These are phyloP conservation scores for Scalesia atractyloides DNA, from an alignment of 129 eudicot genomes.

Conservation along the genomic window DNA sequence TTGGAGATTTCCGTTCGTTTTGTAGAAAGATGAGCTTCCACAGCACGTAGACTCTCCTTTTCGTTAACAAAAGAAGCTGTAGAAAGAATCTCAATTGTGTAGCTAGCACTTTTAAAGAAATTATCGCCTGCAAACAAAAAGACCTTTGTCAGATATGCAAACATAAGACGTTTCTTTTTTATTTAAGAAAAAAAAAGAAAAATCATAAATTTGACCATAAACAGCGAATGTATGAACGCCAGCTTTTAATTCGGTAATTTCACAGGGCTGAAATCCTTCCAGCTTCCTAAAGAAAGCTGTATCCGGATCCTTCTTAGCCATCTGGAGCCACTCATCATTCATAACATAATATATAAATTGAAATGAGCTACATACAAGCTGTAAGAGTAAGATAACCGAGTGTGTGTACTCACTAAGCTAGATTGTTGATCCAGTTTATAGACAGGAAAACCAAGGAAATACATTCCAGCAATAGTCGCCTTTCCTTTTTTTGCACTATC, in stretches of 20 bases:
- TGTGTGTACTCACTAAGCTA: slow-evolving; percentile 52
- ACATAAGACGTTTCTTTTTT: not conserved
- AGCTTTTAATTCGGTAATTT: slow-evolving; percentile 77
- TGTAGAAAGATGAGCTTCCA: slow-evolving; percentile 81
- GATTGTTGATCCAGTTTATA: slow-evolving; percentile 71
- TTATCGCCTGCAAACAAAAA: slow-evolving; percentile 67
- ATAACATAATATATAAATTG: not conserved
- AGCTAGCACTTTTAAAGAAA: slow-evolving; percentile 84
- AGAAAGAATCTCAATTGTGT: slow-evolving; percentile 84
- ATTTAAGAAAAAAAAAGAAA: not conserved
- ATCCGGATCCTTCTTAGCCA: slow-evolving; percentile 83
- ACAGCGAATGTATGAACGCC: slow-evolving; percentile 86
- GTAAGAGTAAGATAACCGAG: not conserved
- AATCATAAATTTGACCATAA: slow-evolving; percentile 58
- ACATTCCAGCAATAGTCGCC: slow-evolving; percentile 93
- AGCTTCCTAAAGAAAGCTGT: slow-evolving; percentile 82
- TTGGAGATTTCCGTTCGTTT: slow-evolving; percentile 84
- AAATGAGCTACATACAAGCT: not conserved
- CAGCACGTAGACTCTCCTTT: slow-evolving; percentile 68
- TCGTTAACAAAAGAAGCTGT: slow-evolving; percentile 66
- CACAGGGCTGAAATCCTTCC: slow-evolving; percentile 96
- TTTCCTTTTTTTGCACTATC: slow-evolving; percentile 82
- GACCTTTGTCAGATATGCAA: not conserved
- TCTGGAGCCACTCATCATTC: slow-evolving; percentile 38
- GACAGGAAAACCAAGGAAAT: slow-evolving; percentile 91